Evolutionary conservation across 2,329 filamentous ascomycete genomes (phyloP).

Genomic region (Myriosclerotinia curreyana): DNA sequence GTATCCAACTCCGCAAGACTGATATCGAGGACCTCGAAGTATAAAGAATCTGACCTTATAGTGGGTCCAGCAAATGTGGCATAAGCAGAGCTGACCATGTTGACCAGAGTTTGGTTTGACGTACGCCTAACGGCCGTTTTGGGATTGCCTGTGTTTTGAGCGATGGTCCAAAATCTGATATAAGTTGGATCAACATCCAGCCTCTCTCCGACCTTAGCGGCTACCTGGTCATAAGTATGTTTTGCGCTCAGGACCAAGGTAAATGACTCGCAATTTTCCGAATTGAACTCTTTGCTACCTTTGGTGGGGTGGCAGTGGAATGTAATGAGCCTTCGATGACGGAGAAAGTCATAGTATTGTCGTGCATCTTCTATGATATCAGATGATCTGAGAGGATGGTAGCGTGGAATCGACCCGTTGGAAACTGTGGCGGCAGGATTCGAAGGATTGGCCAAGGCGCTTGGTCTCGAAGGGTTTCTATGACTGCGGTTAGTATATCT

Average conservation of each 20-base stretch:
- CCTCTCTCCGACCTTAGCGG: constrained; percentile 76
- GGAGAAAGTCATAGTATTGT: constrained; percentile 89
- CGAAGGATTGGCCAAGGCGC: too few species aligned
- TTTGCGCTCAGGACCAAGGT: constrained; percentile 78
- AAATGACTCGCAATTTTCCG: constrained; percentile 62
- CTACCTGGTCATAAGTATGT: constrained; percentile 83
- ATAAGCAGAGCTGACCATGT: constrained; percentile 74
- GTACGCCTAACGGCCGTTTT: constrained; percentile 75
- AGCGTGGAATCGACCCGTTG: constrained; percentile 7
- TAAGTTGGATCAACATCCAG: constrained; percentile 79
- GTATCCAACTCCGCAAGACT: constrained; percentile 90
- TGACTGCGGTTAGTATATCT: neutral
- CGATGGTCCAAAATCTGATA: constrained; percentile 86
- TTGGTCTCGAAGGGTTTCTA: neutral
- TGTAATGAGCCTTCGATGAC: constrained; percentile 75
- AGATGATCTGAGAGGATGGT: constrained; percentile 25
- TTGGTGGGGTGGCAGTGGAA: constrained; percentile 70
- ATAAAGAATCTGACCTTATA: constrained; percentile 75
- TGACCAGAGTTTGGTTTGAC: constrained; percentile 62
- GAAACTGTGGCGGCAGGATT: neutral
- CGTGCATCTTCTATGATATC: constrained; percentile 62
- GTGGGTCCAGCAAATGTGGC: constrained; percentile 66
- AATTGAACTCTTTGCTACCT: constrained; percentile 39
- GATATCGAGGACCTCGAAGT: constrained; percentile 92
- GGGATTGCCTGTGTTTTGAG: constrained; percentile 70